These are phyloP conservation scores for Colletotrichum sp. DNA, from an alignment of 2,329 filamentous ascomycete genomes.

Conservation along the genomic window DNA sequence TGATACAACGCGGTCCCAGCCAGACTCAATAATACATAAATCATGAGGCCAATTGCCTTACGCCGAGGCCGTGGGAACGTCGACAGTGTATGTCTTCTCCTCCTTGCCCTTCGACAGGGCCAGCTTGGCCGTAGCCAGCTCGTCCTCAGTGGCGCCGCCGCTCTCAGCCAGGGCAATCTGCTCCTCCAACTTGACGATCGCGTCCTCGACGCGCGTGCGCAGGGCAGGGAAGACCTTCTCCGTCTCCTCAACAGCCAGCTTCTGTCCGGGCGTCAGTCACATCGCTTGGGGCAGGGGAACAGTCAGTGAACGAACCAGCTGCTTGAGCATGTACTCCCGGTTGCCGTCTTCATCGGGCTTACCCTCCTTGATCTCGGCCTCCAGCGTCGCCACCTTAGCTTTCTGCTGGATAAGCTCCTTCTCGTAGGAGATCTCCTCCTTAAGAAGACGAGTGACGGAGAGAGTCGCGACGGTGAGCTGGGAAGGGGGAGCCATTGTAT, in stretches of 20 bases:
- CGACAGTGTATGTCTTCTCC: conserved; percentile 24
- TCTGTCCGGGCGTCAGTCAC: conserved; percentile 51
- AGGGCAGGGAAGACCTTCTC: conserved; percentile 80
- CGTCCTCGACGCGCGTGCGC: conserved; percentile 72
- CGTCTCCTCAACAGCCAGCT: conserved; percentile 84
- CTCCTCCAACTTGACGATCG: conserved; percentile 76
- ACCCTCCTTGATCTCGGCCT: conserved; percentile 59
- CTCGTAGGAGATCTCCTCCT: conserved; percentile 91
- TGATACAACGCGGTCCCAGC: background rate
- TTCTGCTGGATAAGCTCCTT: conserved; percentile 81
- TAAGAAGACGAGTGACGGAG: conserved; percentile 82
- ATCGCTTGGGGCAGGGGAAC: background rate
- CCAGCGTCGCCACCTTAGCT: conserved; percentile 71
- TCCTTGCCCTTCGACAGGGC: conserved; percentile 56
- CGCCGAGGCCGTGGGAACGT: background rate
- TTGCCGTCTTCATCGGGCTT: conserved; percentile 71
- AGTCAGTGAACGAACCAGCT: conserved; percentile 70
- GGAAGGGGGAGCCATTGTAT: conserved; percentile 75
- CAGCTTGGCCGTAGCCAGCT: conserved; percentile 62
- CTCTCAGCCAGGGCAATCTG: conserved; percentile 71
- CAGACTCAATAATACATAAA: no score
- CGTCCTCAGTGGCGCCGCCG: conserved; percentile 48
- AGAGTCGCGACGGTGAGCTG: conserved; percentile 80
- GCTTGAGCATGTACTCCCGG: conserved; percentile 78
- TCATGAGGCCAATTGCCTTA: background rate